A percentile compares a stretch with the other conserved stretches of the same genome.
Evolutionary conservation across 352 stramenopile species (phyloP).

Genomic region (Phytophthora constricta): DNA sequence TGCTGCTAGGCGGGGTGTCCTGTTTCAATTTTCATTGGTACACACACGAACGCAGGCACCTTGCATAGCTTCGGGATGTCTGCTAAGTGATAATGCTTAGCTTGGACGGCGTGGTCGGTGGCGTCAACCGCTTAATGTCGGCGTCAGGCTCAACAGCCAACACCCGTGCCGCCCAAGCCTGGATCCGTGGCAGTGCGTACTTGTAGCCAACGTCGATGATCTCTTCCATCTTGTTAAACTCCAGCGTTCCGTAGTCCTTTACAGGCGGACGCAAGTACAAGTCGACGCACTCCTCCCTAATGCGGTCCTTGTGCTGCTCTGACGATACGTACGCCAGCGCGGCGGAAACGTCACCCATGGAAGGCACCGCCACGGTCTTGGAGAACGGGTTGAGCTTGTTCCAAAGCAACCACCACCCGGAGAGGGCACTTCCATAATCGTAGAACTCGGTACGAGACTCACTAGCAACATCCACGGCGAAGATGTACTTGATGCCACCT

Average conservation of each 20-base stretch:
- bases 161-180: constrained; percentile 63
- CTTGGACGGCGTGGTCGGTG: constrained; percentile 10
- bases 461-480: constrained; percentile 91
- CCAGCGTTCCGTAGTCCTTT: constrained; percentile 88
- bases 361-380: constrained; percentile 88
- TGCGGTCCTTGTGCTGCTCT: constrained; percentile 88
- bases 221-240: constrained; percentile 94
- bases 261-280: constrained; percentile 91
- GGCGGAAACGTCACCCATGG: constrained; percentile 92
- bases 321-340: constrained; percentile 90
- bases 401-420: constrained; percentile 92
- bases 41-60: too few species aligned
- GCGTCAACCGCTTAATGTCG: constrained; percentile 55
- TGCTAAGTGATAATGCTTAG: constrained; percentile 24
- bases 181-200: constrained; percentile 77
- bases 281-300: constrained; percentile 87
- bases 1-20: neutral
- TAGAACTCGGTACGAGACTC: constrained; percentile 80
- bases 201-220: constrained; percentile 89
- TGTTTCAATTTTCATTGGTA: too few species aligned
- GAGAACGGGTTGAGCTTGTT: constrained; percentile 92
- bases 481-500: constrained; percentile 88
- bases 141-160: constrained; percentile 64
- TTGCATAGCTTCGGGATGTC: too few species aligned
- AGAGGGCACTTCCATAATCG: constrained; percentile 82